A percentile compares a stretch with the other conserved stretches of the same genome.
phyloP scores from a whole-genome alignment of 208 protist genomes.

The Acanthamoeba sp. region DNA sequence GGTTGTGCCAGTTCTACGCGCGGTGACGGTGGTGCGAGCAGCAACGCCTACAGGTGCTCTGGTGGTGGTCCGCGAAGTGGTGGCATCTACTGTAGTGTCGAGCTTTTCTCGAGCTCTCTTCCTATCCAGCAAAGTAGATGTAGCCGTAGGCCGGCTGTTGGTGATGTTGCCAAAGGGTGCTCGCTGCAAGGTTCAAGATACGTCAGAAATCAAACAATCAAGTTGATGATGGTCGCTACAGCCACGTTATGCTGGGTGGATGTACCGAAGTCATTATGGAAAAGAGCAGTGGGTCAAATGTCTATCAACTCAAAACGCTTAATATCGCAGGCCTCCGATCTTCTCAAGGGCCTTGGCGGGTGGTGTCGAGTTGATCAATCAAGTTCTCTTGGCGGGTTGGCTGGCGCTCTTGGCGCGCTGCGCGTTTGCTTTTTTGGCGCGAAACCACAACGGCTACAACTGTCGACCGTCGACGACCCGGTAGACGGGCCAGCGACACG shows the following conservation, averaged over 20 bases:
- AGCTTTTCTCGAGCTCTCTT: neutral
- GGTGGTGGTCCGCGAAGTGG: neutral
- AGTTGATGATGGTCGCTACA: too few species aligned
- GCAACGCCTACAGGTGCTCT: neutral
- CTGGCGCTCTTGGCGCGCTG: neutral
- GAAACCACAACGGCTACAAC: neutral
- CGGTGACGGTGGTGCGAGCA: neutral
- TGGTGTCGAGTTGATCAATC: neutral
- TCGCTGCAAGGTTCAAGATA: neutral
- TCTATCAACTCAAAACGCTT: neutral
- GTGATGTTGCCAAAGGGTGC: neutral
- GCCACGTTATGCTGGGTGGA: too few species aligned
- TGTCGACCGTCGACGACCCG: neutral
- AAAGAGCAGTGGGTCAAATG: neutral
- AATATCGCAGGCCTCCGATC: neutral
- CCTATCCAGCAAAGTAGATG: neutral
- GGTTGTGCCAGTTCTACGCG: neutral
- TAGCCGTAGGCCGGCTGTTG: neutral
- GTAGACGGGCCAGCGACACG: neutral
- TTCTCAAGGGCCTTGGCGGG: neutral
- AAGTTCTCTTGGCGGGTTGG: neutral
- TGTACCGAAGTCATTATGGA: neutral
- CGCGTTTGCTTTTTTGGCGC: neutral
- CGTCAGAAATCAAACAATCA: neutral
- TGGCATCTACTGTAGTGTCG: constrained; percentile 13